Percentiles rank a stretch among this genome's conserved stretches.
Evolutionary conservation across 2,329 filamentous ascomycete species (phyloP).

Genomic region (Pseudocercospora pini-densiflorae): DNA sequence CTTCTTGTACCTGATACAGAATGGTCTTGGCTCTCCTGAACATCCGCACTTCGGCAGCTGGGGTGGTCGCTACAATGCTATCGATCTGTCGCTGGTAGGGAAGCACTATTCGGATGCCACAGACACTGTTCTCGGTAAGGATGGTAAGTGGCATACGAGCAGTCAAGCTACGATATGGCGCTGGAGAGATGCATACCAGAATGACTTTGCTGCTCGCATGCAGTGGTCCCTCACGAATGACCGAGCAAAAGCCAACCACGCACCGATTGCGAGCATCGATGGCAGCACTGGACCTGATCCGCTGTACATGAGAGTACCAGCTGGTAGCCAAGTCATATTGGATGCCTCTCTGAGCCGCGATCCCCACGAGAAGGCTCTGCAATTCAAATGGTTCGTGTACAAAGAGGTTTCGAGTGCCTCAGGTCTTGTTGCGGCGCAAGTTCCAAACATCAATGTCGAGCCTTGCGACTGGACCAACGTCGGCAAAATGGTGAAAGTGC

Average conservation of each 20-base stretch:
- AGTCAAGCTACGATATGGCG: constrained; percentile 54
- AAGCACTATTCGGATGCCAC: constrained; percentile 40
- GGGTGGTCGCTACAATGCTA: constrained; percentile 53
- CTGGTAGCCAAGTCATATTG: background rate
- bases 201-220: constrained; percentile 51
- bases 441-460: background rate
- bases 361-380: background rate
- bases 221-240: constrained; percentile 41
- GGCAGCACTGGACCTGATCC: background rate
- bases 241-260: constrained; percentile 6
- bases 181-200: constrained; percentile 49
- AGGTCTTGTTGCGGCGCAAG: background rate
- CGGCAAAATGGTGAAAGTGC: constrained; percentile 8
- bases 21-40: constrained; percentile 50
- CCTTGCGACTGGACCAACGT: background rate
- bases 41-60: constrained; percentile 55
- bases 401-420: constrained; percentile 8
- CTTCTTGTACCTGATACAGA: constrained; percentile 55
- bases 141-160: constrained; percentile 42
- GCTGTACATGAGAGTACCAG: constrained; percentile 6
- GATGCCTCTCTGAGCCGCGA: constrained; percentile 8
- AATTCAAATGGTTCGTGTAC: constrained; percentile 21
- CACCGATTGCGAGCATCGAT: constrained; percentile 13
- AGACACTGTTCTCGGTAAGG: constrained; percentile 37
- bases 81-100: constrained; percentile 36